phyloP scores from a whole-genome alignment of 352 stramenopile species.

The Aphanomyces astaci region DNA sequence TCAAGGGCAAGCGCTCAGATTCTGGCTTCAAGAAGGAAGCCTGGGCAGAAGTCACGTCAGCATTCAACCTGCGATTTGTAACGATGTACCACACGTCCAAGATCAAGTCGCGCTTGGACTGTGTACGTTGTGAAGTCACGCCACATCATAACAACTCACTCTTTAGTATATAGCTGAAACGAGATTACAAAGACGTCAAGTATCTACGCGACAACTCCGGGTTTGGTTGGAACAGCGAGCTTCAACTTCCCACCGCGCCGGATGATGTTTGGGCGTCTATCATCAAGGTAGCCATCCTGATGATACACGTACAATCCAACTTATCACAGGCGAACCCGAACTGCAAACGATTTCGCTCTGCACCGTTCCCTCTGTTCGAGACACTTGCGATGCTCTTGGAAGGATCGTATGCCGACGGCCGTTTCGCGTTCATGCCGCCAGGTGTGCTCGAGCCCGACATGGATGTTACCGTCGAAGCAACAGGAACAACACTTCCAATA shows the following conservation, averaged over 20 bases:
- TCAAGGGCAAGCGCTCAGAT: neutral
- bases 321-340: neutral
- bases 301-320: neutral
- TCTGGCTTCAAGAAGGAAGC: conserved; percentile 10
- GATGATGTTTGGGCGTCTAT: neutral
- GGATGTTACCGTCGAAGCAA: neutral
- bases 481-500: neutral
- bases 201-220: conserved; percentile 8
- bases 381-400: neutral
- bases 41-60: neutral
- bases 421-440: neutral
- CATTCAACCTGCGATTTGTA: neutral
- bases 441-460: neutral
- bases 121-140: neutral
- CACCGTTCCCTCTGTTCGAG: neutral
- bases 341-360: no score
- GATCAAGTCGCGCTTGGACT: neutral
- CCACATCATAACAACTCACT: neutral
- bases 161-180: neutral
- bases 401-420: neutral
- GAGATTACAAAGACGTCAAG: conserved; percentile 5
- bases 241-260: neutral
- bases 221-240: neutral
- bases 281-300: conserved; percentile 3
- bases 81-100: neutral